Base-by-base conservation (phyloP, 1,284 basidiomycete species). In the Anthracocystis walkeri region DNA sequence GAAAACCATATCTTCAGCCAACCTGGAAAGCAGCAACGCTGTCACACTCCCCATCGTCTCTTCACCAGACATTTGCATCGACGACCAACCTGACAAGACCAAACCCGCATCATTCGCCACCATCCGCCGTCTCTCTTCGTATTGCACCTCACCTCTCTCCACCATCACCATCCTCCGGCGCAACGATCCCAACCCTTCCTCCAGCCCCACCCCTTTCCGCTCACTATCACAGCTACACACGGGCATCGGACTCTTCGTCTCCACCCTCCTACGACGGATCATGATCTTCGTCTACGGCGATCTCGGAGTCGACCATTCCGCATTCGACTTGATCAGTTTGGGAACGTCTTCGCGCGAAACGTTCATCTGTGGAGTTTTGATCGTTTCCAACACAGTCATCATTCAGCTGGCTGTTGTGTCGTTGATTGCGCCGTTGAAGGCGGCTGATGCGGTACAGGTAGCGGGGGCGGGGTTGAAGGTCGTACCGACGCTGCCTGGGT, bases 321-420 rank as follows among this genome's bases (percentile, higher is more conserved):
- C 65, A 18, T 67, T 67, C 33, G 65, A 62, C 14, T 16, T 67
- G 27, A 67, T 67, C 50, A 61, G 58, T 29, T 50, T 51, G 7
- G 65, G 65, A n/a, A 67, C 59, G 20, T 67, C 65, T 20, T 67
- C 65, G 3, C 65, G 65, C 44, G 65, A 67, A 18, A 67, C 65
- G 2, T 67, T 67, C 45, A 62, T 67, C 21, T 56, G 53, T n/a
- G 65, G 58, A n/a, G 65, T 67, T 6, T 50, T 67, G 7, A 62
- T 67, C 29, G 59, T 67, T 3, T 62, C 58, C 29, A 67, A 67
- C 23, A 67, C 65, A 4, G 54, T 56, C 33, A 61, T 67, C 25
- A 48, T 67, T 6, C 65, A 67, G 50, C 49, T 61, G 5, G 65
- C 65, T 7, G 65, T 67, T 2, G 31, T 67, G 3, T 67, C 58